Conservation (phyloP, 163 green algal genomes). For the Chloromonas sp. region DNA sequence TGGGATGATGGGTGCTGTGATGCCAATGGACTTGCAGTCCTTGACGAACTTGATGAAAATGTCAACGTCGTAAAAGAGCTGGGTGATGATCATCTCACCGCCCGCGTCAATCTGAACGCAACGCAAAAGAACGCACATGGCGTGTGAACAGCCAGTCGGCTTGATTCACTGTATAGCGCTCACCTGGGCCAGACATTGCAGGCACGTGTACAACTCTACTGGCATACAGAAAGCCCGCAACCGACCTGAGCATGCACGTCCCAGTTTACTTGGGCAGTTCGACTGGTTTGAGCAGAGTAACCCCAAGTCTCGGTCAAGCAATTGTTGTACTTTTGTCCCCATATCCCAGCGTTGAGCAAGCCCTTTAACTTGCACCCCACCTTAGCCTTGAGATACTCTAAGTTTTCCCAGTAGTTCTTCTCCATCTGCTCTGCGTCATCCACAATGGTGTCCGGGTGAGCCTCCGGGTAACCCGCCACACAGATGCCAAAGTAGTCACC, state of each 20-base stretch:
- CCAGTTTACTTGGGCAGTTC: no score
- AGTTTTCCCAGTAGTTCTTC: constrained; percentile 80
- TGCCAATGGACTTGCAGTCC: constrained; percentile 80
- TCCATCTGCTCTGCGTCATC: constrained; percentile 73
- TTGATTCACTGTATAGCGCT: neutral
- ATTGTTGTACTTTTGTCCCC: no score
- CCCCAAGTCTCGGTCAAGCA: no score
- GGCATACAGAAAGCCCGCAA: no score
- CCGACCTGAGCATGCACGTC: no score
- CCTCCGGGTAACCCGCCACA: constrained; percentile 92
- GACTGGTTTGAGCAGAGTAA: no score
- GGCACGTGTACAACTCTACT: no score
- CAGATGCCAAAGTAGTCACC: constrained; percentile 90
- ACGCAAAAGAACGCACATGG: no score
- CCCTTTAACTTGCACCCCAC: no score
- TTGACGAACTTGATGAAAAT: constrained; percentile 84
- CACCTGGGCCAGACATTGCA: no score
- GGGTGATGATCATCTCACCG: constrained; percentile 90
- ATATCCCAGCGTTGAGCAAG: no score
- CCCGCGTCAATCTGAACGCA: constrained; percentile 77
- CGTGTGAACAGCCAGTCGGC: neutral
- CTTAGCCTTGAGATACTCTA: constrained; percentile 45
- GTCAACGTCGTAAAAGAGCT: constrained; percentile 96
- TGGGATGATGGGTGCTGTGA: constrained; percentile 88
- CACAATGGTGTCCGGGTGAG: constrained; percentile 89